These are phyloP conservation scores for Macrolepiota albuminosa DNA, from an alignment of 768 basidiomycete species.

Conservation along the genomic window DNA sequence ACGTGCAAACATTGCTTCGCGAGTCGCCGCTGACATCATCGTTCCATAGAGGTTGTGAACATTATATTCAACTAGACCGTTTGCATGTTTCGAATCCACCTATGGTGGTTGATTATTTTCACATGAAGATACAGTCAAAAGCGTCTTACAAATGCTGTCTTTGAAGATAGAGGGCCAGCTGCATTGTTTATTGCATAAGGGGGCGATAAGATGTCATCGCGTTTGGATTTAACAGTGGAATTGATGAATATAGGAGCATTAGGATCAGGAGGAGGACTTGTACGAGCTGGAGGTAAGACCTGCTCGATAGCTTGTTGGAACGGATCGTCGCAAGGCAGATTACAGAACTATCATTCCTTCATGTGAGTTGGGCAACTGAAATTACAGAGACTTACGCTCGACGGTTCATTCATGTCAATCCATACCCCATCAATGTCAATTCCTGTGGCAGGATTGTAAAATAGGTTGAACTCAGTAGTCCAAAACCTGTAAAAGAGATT, in stretches of 20 bases:
- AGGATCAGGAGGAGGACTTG: conserved; percentile 45
- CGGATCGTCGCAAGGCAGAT: conserved; percentile 55
- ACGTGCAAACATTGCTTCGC: conserved; percentile 55
- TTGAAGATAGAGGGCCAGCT: conserved; percentile 45
- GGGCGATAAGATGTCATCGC: conserved; percentile 41
- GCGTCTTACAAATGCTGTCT: conserved; percentile 47
- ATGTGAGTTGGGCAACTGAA: neutral
- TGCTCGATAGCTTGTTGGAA: conserved; percentile 51
- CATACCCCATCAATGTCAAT: conserved; percentile 68
- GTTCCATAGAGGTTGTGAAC: conserved; percentile 66
- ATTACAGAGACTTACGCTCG: conserved; percentile 40
- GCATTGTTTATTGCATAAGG: conserved; percentile 60
- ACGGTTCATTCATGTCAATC: conserved; percentile 77
- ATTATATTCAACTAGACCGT: conserved; percentile 56
- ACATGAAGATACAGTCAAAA: neutral
- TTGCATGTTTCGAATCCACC: conserved; percentile 47
- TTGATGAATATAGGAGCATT: conserved; percentile 47
- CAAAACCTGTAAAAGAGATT: conserved; percentile 40
- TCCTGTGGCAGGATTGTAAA: conserved; percentile 49
- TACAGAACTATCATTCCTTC: conserved; percentile 46
- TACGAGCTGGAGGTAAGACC: conserved; percentile 49
- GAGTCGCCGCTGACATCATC: conserved; percentile 66
- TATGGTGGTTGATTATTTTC: conserved; percentile 9
- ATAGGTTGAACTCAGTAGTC: conserved; percentile 53
- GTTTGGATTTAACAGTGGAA: conserved; percentile 13